Conservation (phyloP, 164 flowering plant species). For the Chimonanthus salicifolius region DNA sequence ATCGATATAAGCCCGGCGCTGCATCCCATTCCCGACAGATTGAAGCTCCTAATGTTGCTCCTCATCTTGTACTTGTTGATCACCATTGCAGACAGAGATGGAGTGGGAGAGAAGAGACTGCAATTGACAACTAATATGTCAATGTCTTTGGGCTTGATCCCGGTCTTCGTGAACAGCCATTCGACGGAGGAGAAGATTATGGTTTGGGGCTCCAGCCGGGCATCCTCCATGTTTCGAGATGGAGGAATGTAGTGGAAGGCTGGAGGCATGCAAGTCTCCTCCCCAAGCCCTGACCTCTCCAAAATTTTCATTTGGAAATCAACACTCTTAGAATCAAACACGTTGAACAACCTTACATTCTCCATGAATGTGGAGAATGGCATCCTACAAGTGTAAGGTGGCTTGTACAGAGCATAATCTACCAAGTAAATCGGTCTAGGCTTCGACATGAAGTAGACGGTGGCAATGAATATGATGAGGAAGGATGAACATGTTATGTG, state of each 20-base stretch:
- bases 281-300: slow-evolving; percentile 21
- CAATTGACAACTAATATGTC: slow-evolving; percentile 19
- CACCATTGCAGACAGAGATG: slow-evolving; percentile 23
- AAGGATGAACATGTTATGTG: slow-evolving; percentile 8
- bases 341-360: slow-evolving; percentile 8
- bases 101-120: slow-evolving; percentile 14
- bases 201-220: slow-evolving; percentile 6
- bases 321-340: slow-evolving; percentile 7
- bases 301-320: slow-evolving; percentile 13
- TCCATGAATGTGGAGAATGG: slow-evolving; percentile 15
- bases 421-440: slow-evolving; percentile 11
- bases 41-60: slow-evolving; percentile 17
- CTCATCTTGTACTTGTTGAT: slow-evolving; percentile 22
- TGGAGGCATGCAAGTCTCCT: slow-evolving; percentile 13
- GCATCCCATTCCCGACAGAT: slow-evolving; percentile 25
- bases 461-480: slow-evolving; percentile 8
- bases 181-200: slow-evolving; percentile 19
- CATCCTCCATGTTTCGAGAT: slow-evolving; percentile 7
- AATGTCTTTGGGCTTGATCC: slow-evolving; percentile 14
- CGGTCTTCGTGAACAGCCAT: not conserved
- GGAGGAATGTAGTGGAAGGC: slow-evolving; percentile 14
- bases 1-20: slow-evolving; percentile 18
- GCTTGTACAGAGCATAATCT: slow-evolving; percentile 26
- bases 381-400: slow-evolving; percentile 11
- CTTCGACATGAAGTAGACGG: slow-evolving; percentile 9